Evolutionary conservation across 192 early-diverging fungal genomes (phyloP).

Genomic region (Geosiphon pyriformis): DNA sequence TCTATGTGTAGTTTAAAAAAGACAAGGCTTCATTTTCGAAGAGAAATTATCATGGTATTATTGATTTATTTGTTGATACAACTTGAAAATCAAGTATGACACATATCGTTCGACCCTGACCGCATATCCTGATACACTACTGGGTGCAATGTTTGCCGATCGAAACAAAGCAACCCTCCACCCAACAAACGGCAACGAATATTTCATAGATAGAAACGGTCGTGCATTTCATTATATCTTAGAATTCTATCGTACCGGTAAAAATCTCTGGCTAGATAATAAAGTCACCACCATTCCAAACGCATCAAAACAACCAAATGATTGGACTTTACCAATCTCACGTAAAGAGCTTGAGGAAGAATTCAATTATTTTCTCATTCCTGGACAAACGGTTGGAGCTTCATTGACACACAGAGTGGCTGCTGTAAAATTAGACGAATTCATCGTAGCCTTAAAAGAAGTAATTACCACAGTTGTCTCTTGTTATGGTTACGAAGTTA

Average conservation of each 20-base stretch:
- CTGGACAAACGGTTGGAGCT: background rate
- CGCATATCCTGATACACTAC: conserved; percentile 4
- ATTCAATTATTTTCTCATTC: background rate
- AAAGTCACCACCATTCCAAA: background rate
- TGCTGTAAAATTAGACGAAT: background rate
- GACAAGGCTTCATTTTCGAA: too few species aligned
- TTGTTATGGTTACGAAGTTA: background rate
- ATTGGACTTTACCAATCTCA: background rate
- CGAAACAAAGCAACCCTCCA: background rate
- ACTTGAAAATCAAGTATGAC: background rate
- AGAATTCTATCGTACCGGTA: conserved; percentile 7
- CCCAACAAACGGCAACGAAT: conserved; percentile 1
- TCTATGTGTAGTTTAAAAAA: too few species aligned
- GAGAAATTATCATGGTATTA: too few species aligned
- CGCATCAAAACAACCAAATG: background rate
- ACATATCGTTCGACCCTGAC: conserved; percentile 1
- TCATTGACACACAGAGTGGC: background rate
- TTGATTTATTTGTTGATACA: too few species aligned
- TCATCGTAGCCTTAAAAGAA: background rate
- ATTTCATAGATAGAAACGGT: conserved; percentile 9
- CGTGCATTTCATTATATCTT: conserved; percentile 8
- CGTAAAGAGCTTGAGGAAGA: background rate
- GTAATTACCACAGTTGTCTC: background rate
- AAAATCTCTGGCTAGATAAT: background rate
- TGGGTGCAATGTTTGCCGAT: conserved; percentile 1